Evolutionary conservation across 75 land plant species (phyloP), one percentile per base, ranked within the genome.

Genomic region (Picea sitchensis): DNA sequence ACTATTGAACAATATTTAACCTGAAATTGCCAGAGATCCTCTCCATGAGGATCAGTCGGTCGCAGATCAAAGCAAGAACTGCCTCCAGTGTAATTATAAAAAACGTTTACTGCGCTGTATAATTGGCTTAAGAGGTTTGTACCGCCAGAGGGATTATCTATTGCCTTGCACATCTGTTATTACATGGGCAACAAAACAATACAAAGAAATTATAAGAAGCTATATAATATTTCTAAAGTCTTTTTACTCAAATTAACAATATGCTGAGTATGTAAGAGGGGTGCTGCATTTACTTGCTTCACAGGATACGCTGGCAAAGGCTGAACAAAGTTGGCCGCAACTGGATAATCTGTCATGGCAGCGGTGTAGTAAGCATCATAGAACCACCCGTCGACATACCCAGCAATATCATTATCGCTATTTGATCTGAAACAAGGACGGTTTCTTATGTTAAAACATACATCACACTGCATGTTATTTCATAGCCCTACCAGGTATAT

Each of bases 291-390:
- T 41, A 41, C 80, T 82, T 73, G 75, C 76, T 74, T 59, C 20
- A 86, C 77, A 5, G 87, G 87, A 76, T 83, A 79, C 18, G 82
- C 87, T n/a, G 87, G 87, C 57, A 86, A 79, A 57, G 81, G 81
- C 44, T 61, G 54, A 73, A 83, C 34, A 73, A 86, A 86, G 34
- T 76, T 68, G 15, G 86, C 69, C 11, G 85, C 67, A 69, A 74
- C 61, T 47, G 87, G 87, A 75, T 86, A 86, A 78, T 86, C 76
- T 2, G 77, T 84, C 82, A 79, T 83, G 23, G 82, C 85, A 36
- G 82, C 85, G 23, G 81, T 60, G 13, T 67, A 51, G 80, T 82
- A 84, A 41, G 86, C 84, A 21, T 54, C 41, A 4, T 58, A 14
- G 9, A 82, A 41, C 86, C 86, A 84, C 1, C 77, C 59, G 8